phyloP scores from a whole-genome alignment of 768 basidiomycete species.

The Coprinellus aureogranulatus region DNA sequence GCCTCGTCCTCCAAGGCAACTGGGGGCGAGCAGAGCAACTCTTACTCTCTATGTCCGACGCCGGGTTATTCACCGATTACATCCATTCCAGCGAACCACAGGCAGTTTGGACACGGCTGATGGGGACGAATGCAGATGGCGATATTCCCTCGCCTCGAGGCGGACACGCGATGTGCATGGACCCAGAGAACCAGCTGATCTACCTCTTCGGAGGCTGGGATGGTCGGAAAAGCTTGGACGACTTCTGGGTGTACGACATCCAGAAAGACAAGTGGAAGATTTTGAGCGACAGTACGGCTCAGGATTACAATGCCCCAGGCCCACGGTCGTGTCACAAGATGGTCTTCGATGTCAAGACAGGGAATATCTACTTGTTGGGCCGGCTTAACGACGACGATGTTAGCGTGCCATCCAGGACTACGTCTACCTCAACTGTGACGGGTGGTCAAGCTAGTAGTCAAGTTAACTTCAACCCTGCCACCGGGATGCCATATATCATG shows the following conservation, averaged over 20 bases:
- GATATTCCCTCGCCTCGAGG: slow-evolving; percentile 68
- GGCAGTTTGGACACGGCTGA: slow-evolving; percentile 59
- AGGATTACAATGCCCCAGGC: slow-evolving; percentile 64
- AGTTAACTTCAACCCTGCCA: not conserved
- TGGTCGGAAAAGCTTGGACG: slow-evolving; percentile 67
- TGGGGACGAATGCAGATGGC: slow-evolving; percentile 60
- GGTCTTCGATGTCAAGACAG: slow-evolving; percentile 71
- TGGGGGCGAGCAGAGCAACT: slow-evolving; percentile 58
- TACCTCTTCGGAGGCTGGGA: slow-evolving; percentile 84
- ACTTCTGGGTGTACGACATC: slow-evolving; percentile 76
- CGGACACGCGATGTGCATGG: slow-evolving; percentile 82
- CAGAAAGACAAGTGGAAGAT: slow-evolving; percentile 58
- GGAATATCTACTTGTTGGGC: slow-evolving; percentile 72
- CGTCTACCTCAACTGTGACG: slow-evolving; percentile 7
- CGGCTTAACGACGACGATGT: slow-evolving; percentile 58
- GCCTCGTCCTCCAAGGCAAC: slow-evolving; percentile 64
- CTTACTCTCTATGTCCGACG: slow-evolving; percentile 46
- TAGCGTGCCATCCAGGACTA: not conserved
- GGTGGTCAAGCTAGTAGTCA: not conserved
- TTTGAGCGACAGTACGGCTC: slow-evolving; percentile 52
- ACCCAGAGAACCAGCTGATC: slow-evolving; percentile 56
- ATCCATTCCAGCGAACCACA: slow-evolving; percentile 57
- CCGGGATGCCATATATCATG: not conserved
- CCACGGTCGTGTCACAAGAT: slow-evolving; percentile 80
- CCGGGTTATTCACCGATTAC: slow-evolving; percentile 60